Conservation (phyloP, 768 basidiomycete genomes). For the Mycena belliarum region DNA sequence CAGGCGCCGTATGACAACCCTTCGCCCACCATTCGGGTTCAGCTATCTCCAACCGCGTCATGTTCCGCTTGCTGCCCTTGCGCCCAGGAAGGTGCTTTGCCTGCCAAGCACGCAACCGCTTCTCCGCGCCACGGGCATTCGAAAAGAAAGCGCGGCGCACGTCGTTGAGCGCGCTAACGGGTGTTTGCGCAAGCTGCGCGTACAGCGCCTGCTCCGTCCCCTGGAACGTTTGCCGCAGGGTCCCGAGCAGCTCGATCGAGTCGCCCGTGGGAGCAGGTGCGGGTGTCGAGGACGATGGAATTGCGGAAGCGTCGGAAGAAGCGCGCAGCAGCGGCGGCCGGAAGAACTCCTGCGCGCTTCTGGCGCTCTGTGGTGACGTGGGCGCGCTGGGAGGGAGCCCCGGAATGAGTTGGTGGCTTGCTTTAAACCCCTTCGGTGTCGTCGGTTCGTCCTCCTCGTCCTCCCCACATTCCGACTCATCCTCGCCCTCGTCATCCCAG, state of each 20-base stretch:
- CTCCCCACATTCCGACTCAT: too few species aligned
- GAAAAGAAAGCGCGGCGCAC: constrained; percentile 59
- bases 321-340: constrained; percentile 6
- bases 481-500: too few species aligned
- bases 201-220: constrained; percentile 61
- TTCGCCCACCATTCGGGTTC: constrained; percentile 70
- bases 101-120: constrained; percentile 63
- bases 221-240: constrained; percentile 59
- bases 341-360: constrained; percentile 16
- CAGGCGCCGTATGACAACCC: constrained; percentile 65
- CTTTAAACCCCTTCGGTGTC: too few species aligned
- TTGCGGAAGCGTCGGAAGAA: neutral
- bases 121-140: constrained; percentile 52
- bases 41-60: constrained; percentile 18
- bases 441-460: too few species aligned
- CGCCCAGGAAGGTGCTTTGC: constrained; percentile 53
- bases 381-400: constrained; percentile 20
- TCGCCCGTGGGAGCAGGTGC: constrained; percentile 17
- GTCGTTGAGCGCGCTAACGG: constrained; percentile 54
- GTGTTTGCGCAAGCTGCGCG: constrained; percentile 49
- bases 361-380: constrained; percentile 13
- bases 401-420: neutral
- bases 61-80: constrained; percentile 17
- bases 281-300: neutral
- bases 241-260: constrained; percentile 39